Conservation (phyloP, 257 asterid species). For the Primulina eburnea region DNA sequence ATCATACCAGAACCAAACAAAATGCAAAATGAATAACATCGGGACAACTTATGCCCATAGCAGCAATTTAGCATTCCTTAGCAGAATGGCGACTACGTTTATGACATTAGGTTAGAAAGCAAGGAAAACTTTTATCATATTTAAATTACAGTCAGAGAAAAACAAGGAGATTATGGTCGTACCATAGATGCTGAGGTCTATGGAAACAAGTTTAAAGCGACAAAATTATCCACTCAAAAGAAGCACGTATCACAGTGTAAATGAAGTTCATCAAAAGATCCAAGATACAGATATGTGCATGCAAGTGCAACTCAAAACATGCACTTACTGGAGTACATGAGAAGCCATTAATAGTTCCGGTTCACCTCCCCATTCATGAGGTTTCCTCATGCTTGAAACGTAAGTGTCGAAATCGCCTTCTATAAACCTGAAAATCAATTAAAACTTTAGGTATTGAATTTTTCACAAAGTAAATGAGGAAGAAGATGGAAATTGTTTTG, state of each 20-base stretch:
- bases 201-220: background rate
- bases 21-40: background rate
- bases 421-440: conserved; percentile 62
- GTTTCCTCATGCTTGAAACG: conserved; percentile 66
- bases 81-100: background rate
- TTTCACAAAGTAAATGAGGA: background rate
- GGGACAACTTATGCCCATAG: background rate
- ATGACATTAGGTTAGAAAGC: background rate
- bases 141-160: background rate
- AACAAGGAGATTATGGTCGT: background rate
- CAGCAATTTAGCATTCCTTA: background rate
- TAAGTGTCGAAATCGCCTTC: conserved; percentile 91
- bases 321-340: conserved; percentile 81
- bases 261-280: background rate
- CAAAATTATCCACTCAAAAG: conserved; percentile 7
- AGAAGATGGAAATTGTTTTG: background rate
- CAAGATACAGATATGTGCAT: background rate
- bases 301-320: conserved; percentile 4
- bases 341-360: conserved; percentile 97
- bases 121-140: background rate
- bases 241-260: background rate
- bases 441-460: background rate
- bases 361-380: conserved; percentile 98
- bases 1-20: background rate
- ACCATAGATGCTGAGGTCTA: background rate